Evolutionary conservation across 2,329 filamentous ascomycete genomes (phyloP).

Genomic region (Chalaropsis ovoidea): DNA sequence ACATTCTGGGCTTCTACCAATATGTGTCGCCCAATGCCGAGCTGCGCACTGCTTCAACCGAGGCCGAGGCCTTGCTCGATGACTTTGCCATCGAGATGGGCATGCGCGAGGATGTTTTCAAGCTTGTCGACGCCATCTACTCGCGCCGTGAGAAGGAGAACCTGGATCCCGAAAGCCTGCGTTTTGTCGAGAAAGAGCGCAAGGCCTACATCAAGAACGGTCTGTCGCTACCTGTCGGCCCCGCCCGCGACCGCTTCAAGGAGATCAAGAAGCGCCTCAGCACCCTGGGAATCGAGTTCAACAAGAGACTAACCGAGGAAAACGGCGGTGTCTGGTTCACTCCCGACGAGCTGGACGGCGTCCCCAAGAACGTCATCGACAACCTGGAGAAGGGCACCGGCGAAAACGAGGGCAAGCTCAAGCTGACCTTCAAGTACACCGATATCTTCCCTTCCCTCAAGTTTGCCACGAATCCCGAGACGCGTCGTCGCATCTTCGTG

Average conservation of each 20-base stretch:
- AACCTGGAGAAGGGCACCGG: constrained; percentile 60
- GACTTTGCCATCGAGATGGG: constrained; percentile 67
- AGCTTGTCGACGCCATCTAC: constrained; percentile 50
- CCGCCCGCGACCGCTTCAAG: constrained; percentile 69
- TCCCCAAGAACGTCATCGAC: constrained; percentile 59
- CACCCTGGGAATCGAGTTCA: constrained; percentile 62
- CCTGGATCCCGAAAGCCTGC: constrained; percentile 58
- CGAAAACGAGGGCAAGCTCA: constrained; percentile 63
- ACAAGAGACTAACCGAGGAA: constrained; percentile 76
- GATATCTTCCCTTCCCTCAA: constrained; percentile 70
- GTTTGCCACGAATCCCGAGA: constrained; percentile 61
- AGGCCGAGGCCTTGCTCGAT: constrained; percentile 65
- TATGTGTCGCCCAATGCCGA: constrained; percentile 59
- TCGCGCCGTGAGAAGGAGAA: constrained; percentile 41
- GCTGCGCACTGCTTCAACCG: constrained; percentile 63
- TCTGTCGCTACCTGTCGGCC: constrained; percentile 57
- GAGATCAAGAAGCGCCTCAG: constrained; percentile 74
- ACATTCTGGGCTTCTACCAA: constrained; percentile 71
- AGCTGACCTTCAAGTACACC: constrained; percentile 73
- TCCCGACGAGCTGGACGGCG: constrained; percentile 60
- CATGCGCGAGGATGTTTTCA: constrained; percentile 76
- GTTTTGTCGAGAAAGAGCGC: constrained; percentile 67
- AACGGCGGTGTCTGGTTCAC: constrained; percentile 73
- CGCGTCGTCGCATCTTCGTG: constrained; percentile 58
- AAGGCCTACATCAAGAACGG: constrained; percentile 70